phyloP scores from a whole-genome alignment of 495 filamentous ascomycete species.

The Aspergillus nidulans region DNA sequence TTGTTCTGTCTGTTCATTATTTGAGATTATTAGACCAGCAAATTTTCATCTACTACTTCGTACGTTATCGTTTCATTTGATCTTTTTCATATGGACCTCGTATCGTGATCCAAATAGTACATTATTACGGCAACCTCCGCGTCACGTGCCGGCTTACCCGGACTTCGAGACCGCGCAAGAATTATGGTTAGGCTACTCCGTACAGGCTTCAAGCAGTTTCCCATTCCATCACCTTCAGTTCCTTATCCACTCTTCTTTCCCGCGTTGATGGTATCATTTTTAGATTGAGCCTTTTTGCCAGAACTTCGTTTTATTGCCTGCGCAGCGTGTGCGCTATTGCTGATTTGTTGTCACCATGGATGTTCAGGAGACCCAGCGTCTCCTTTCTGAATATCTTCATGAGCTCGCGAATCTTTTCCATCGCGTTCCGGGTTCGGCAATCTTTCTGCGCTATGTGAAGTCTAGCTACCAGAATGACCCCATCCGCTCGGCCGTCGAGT shows the following conservation, averaged over 20 bases:
- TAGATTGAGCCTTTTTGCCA: background rate
- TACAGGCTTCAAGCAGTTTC: background rate
- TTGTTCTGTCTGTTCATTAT: constrained; percentile 15
- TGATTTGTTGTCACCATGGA: constrained; percentile 55
- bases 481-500: constrained; percentile 84
- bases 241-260: background rate
- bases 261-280: constrained; percentile 6
- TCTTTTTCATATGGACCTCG: background rate
- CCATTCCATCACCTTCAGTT: background rate
- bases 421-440: constrained; percentile 86
- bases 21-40: constrained; percentile 26
- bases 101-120: no score
- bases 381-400: constrained; percentile 61
- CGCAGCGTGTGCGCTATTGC: constrained; percentile 19
- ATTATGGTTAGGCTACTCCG: background rate
- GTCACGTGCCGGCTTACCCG: constrained; percentile 14
- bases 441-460: constrained; percentile 89
- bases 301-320: background rate
- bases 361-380: constrained; percentile 70
- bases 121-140: background rate
- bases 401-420: constrained; percentile 72
- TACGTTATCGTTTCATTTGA: background rate
- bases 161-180: constrained; percentile 2
- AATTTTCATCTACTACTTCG: constrained; percentile 15
- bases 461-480: constrained; percentile 98